phyloP scores from a whole-genome alignment of 164 flowering plant genomes.

The Malania oleifera region DNA sequence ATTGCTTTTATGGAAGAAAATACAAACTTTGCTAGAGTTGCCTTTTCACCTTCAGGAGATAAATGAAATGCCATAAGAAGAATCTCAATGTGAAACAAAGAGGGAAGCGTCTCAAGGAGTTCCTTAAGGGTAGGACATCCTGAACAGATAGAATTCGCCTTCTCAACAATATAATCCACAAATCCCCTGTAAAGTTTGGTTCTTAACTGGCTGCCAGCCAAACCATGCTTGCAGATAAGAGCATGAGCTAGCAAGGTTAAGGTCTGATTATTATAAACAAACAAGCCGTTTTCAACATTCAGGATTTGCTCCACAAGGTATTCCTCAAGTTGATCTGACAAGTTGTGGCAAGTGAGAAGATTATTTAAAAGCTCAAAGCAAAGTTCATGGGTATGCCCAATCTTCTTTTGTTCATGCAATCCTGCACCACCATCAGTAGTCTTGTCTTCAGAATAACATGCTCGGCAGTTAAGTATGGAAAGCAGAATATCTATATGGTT shows the following conservation, averaged over 20 bases:
- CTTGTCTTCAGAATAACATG: constrained; percentile 43
- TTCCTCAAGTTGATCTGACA: constrained; percentile 63
- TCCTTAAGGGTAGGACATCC: constrained; percentile 44
- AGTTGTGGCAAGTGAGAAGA: constrained; percentile 44
- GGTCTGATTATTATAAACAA: constrained; percentile 60
- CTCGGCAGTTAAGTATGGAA: constrained; percentile 44
- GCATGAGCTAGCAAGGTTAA: constrained; percentile 63
- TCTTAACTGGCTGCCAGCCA: constrained; percentile 54
- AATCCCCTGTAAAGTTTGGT: constrained; percentile 46
- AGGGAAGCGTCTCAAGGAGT: constrained; percentile 61
- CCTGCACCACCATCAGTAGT: constrained; percentile 28
- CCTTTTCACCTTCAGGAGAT: constrained; percentile 63
- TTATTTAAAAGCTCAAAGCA: constrained; percentile 78
- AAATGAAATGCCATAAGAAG: constrained; percentile 86
- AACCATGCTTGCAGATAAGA: constrained; percentile 49
- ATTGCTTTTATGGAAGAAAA: constrained; percentile 43
- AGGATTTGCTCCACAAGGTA: constrained; percentile 62
- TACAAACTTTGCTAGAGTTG: constrained; percentile 37
- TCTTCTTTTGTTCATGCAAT: constrained; percentile 38
- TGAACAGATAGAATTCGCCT: constrained; percentile 35
- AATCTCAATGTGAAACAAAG: constrained; percentile 70
- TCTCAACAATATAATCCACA: constrained; percentile 56
- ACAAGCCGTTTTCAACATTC: constrained; percentile 54
- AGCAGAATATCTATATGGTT: constrained; percentile 45
- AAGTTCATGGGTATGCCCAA: constrained; percentile 45